These are phyloP conservation scores for Colletotrichum sp. DNA, from an alignment of 2,329 filamentous ascomycete genomes.

Conservation along the genomic window DNA sequence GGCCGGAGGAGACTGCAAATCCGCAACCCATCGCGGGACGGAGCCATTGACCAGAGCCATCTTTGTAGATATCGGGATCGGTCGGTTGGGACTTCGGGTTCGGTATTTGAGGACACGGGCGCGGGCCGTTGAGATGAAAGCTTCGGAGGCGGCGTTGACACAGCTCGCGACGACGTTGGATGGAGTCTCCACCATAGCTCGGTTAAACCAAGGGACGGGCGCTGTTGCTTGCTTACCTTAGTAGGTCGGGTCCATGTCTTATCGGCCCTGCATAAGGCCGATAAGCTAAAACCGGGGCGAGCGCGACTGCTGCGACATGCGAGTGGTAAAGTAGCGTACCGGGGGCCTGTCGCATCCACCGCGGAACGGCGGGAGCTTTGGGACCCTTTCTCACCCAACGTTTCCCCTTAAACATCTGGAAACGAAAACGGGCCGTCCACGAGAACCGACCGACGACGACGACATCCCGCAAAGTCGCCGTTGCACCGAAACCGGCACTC, in stretches of 20 bases:
- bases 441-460: slow-evolving; percentile 1
- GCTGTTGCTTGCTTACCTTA: slow-evolving; percentile 16
- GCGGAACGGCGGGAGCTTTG: slow-evolving; percentile 18
- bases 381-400: neutral
- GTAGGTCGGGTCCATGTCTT: neutral
- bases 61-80: neutral
- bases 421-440: slow-evolving; percentile 1
- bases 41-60: slow-evolving; percentile 29
- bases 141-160: neutral
- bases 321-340: neutral
- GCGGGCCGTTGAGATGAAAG: neutral
- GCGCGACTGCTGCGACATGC: neutral
- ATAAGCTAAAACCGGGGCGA: slow-evolving; percentile 9
- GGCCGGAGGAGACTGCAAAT: slow-evolving; percentile 75
- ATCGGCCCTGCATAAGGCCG: neutral
- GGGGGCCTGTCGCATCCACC: slow-evolving; percentile 6
- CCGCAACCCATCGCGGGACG: slow-evolving; percentile 80
- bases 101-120: neutral
- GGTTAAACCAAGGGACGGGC: neutral
- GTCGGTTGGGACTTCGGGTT: neutral
- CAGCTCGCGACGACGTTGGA: slow-evolving; percentile 4
- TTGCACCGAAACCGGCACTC: neutral
- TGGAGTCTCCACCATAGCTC: neutral
- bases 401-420: slow-evolving; percentile 17
- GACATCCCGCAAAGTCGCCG: neutral